Base-by-base conservation (phyloP, 2,329 filamentous ascomycete species). In the Colletotrichum sp. region DNA sequence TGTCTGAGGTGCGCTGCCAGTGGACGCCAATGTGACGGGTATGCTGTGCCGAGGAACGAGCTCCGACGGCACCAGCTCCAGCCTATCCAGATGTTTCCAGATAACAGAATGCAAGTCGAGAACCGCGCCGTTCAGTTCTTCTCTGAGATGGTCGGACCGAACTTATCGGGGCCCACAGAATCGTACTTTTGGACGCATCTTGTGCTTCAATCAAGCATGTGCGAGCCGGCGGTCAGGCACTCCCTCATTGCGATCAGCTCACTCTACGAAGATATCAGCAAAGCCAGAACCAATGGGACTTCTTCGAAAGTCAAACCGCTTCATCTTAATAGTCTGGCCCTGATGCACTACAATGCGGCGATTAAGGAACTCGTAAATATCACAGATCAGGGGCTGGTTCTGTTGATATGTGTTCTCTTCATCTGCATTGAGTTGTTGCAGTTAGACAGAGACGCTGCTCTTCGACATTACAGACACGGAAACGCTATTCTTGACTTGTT, bases 11-110 rank as follows among this genome's bases (percentile, higher is more conserved):
- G 90, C 79, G 86, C 86, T 28, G 88, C 86, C 72, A 91, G 89
- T 4, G 89, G 90, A n/a, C 87, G 90, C 67, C 87, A 85, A 78
- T 92, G 90, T 79, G 90, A 91, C 79, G 90, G 90, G 75, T 92
- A 92, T 75, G 21, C 36, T 10, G 55, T n/a, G 32, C 80, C 82
- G 13, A 78, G 84, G 26, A 80, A 82, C 7, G 76, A 55, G 18
- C 68, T 66, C 16, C 68, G 62, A 12, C 72, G 55, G 32, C n/a
- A 63, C 28, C 64, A 12, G 18, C 34, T 63, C 6, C 30, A 62
- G 13, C 39, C 34, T 21, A 49, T 52, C 26, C 16, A 16, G 1
- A 32, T 64, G 2, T 68, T 72, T 24, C 64, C 70, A 9, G 44
- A 44, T 21, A 49, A 12, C 55, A 30, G 6, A 15, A 76, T 6